Evolutionary conservation across 2,329 filamentous ascomycete species (phyloP), one percentile per base, ranked within the genome.

Genomic region (Botrytis cinerea): DNA sequence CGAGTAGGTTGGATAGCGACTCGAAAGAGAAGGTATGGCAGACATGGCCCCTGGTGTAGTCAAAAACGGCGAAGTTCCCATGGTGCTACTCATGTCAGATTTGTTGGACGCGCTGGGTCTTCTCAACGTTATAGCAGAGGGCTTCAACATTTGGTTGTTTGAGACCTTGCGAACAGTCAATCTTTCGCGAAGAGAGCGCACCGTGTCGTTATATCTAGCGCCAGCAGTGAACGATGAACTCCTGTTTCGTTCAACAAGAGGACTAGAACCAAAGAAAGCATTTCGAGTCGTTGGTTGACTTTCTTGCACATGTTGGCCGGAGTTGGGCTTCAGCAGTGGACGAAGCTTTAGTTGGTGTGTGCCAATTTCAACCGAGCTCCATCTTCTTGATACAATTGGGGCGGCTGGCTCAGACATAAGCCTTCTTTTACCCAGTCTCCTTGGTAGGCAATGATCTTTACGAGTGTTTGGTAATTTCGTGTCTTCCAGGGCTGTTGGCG

Each of bases 301-400:
- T 14, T 4, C 51, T 9, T 60, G 57, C 51, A 59, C 68, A 25
- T 32, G 16, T 28, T 28, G 43, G 6, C 28, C 32, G 6, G 43
- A 35, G 8, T 48, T 40, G 7, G 16, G 59, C 38, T 20, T 74
- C 43, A 35, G 43, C 35, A 54, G 16, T 3, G 63, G 46, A 38
- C 67, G 51, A 25, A 72, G 32, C 66, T 62, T 72, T 18, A 51
- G 28, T n/a, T 67, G 35, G 61, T 75, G 72, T 20, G 76, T 70
- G 25, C 74, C 75, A 57, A 78, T 70, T 70, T 78, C 77, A 25
- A 79, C 75, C 18, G 77, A 79, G 46, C 78, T 79, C 78, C 78
- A 79, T 59, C 78, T 75, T 72, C 78, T 75, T 2, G 72, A 69
- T 5, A 76, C 32, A 43, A 74, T n/a, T 25, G 74, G 71, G 32